A percentile compares a stretch with the other conserved stretches of the same genome.
Conservation (phyloP, 176 grass and related monocot genomes). For the Oryza glumipatula region DNA sequence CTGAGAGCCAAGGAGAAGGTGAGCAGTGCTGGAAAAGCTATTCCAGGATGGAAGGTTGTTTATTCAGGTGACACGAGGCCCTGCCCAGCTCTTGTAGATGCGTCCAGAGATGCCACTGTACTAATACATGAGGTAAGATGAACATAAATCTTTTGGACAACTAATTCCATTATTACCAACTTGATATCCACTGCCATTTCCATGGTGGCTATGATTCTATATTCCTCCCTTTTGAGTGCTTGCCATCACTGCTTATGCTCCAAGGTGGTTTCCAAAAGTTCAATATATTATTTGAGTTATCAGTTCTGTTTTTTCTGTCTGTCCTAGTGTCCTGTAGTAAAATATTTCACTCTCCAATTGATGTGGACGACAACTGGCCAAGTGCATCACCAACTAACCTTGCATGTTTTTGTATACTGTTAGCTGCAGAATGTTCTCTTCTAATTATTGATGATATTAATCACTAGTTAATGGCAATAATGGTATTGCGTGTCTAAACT, state of each 20-base stretch:
- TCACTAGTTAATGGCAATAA: neutral
- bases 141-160: neutral
- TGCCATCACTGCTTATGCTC: neutral
- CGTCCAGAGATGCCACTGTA: conserved; percentile 82
- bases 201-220: neutral
- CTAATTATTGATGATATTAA: conserved; percentile 10
- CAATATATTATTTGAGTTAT: neutral
- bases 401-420: conserved; percentile 33
- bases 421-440: conserved; percentile 18
- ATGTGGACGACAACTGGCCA: conserved; percentile 23
- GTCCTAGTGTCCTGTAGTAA: neutral
- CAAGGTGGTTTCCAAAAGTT: neutral
- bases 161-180: neutral
- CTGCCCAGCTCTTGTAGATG: conserved; percentile 79
- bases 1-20: conserved; percentile 57
- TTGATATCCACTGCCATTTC: neutral
- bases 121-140: conserved; percentile 88
- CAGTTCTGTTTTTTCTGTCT: neutral
- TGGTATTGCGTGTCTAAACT: conserved; percentile 8
- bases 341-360: conserved; percentile 15
- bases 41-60: conserved; percentile 91
- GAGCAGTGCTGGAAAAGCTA: conserved; percentile 51
- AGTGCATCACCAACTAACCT: neutral
- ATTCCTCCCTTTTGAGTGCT: neutral
- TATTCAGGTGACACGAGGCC: conserved; percentile 93